These are phyloP conservation scores for Chamaecyparis obtusa DNA, from an alignment of 75 land plant genomes.

Conservation along the genomic window DNA sequence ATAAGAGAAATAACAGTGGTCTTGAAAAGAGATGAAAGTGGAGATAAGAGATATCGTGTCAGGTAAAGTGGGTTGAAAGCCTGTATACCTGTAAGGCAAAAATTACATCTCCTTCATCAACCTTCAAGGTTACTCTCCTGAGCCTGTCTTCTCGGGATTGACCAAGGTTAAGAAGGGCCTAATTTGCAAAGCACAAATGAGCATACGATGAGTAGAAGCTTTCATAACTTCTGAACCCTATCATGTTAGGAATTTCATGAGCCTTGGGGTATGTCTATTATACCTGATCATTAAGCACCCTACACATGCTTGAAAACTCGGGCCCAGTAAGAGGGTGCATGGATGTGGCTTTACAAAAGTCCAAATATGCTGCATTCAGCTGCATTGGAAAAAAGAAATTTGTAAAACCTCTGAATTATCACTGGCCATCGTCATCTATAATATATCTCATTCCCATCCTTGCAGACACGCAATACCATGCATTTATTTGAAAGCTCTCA, in stretches of 20 bases:
- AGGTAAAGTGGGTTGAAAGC: background rate
- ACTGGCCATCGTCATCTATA: background rate
- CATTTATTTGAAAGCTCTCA: background rate
- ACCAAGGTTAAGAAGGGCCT: conserved; percentile 83
- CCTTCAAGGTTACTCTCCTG: conserved; percentile 48
- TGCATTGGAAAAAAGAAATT: conserved; percentile 19
- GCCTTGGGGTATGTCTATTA: background rate
- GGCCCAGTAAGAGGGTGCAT: conserved; percentile 59
- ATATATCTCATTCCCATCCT: background rate
- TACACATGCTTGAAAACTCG: conserved; percentile 79
- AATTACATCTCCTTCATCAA: conserved; percentile 36
- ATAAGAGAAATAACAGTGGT: background rate
- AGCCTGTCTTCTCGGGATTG: conserved; percentile 64
- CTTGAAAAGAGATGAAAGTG: background rate
- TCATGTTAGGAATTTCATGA: background rate
- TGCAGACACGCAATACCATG: background rate
- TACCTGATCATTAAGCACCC: conserved; percentile 90
- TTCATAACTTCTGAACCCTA: background rate
- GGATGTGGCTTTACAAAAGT: conserved; percentile 64
- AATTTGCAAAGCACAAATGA: background rate
- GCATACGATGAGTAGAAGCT: background rate
- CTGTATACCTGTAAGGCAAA: conserved; percentile 61
- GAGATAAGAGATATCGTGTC: background rate
- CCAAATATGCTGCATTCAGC: conserved; percentile 73
- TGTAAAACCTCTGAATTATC: background rate